These are phyloP conservation scores for Ogataea haglerorum DNA, from an alignment of 805 yeast species.

Conservation along the genomic window DNA sequence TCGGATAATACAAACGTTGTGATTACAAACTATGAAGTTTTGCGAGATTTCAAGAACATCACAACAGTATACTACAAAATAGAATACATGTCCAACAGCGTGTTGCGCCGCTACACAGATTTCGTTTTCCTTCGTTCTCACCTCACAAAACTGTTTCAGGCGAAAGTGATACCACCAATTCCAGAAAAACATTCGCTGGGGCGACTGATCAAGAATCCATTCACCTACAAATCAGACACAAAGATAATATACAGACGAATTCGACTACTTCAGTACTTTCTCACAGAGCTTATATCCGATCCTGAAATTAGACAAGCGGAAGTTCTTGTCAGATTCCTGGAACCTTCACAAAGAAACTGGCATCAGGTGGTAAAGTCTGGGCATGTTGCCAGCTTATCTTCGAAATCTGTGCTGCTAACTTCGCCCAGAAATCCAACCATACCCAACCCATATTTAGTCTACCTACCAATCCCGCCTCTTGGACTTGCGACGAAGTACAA, in stretches of 20 bases:
- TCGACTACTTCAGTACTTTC: constrained; percentile 42
- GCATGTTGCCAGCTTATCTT: constrained; percentile 41
- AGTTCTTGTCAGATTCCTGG: constrained; percentile 45
- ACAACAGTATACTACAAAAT: constrained; percentile 32
- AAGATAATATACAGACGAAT: constrained; percentile 45
- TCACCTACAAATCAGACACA: constrained; percentile 30
- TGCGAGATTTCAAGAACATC: constrained; percentile 28
- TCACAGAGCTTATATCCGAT: constrained; percentile 38
- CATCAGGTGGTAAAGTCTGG: constrained; percentile 37
- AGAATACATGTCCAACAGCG: constrained; percentile 15
- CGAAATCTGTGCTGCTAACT: constrained; percentile 45
- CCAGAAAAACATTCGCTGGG: constrained; percentile 74
- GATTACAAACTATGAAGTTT: constrained; percentile 19
- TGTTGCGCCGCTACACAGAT: constrained; percentile 83
- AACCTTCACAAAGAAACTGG: constrained; percentile 51
- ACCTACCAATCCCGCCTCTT: constrained; percentile 42
- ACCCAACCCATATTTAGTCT: constrained; percentile 50
- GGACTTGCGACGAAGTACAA: constrained; percentile 26
- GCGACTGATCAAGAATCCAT: constrained; percentile 30
- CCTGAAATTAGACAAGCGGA: constrained; percentile 35
- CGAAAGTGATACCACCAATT: constrained; percentile 91
- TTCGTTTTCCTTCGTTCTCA: constrained; percentile 77
- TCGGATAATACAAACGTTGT: neutral
- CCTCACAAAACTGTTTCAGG: constrained; percentile 71
- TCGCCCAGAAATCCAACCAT: constrained; percentile 50